Conservation (phyloP, 2,329 filamentous ascomycete species). For the Trichoderma lentiforme region DNA sequence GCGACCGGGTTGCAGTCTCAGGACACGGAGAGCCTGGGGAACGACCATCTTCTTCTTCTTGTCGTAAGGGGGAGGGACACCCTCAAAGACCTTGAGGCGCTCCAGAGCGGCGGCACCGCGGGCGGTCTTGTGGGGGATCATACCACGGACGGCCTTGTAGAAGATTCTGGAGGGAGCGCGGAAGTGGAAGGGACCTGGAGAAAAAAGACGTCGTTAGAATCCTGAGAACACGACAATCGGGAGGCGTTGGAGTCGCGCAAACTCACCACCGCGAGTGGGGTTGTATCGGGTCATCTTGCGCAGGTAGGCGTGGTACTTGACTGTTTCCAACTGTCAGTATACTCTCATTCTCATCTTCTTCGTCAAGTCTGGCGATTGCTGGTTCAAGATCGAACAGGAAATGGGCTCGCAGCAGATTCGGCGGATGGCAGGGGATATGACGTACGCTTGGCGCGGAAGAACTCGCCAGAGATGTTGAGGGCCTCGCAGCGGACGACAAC, state of each 20-base stretch:
- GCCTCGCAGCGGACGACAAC: slow-evolving; percentile 98
- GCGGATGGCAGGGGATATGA: slow-evolving; percentile 35
- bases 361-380: slow-evolving; percentile 1
- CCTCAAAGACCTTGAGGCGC: slow-evolving; percentile 99
- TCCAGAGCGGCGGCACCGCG: slow-evolving; percentile 94
- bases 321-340: slow-evolving; percentile 61
- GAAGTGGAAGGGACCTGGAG: slow-evolving; percentile 96
- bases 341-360: not conserved
- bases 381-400: not conserved
- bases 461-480: slow-evolving; percentile 99
- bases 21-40: slow-evolving; percentile 93
- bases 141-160: slow-evolving; percentile 99
- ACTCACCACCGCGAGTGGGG: slow-evolving; percentile 93
- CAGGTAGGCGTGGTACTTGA: slow-evolving; percentile 99
- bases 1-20: slow-evolving; percentile 96
- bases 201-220: slow-evolving; percentile 21
- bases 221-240: not conserved
- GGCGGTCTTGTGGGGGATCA: slow-evolving; percentile 99
- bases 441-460: slow-evolving; percentile 99
- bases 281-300: slow-evolving; percentile 99
- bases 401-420: not conserved
- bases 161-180: slow-evolving; percentile 98
- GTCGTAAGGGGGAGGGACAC: slow-evolving; percentile 97
- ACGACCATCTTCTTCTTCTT: slow-evolving; percentile 99
- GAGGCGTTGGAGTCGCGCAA: slow-evolving; percentile 13